Evolutionary conservation across 2,329 filamentous ascomycete species (phyloP).

Genomic region (Colletotrichum gloeosporioides): DNA sequence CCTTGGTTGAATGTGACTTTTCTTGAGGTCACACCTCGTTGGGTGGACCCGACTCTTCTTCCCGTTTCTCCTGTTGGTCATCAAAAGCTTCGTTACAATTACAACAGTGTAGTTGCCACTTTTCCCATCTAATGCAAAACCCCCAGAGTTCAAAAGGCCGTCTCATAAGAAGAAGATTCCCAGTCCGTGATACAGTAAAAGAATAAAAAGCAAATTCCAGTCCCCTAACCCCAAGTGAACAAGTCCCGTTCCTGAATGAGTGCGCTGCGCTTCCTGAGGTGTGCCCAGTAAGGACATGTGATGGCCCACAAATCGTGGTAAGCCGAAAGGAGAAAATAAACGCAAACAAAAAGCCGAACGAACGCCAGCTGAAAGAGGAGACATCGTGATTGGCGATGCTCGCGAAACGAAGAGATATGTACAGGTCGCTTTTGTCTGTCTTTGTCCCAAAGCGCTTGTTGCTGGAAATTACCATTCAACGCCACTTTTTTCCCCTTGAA

Average conservation of each 20-base stretch:
- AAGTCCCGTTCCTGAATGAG: conserved; percentile 5
- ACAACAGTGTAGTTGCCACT: conserved; percentile 24
- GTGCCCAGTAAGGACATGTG: conserved; percentile 1
- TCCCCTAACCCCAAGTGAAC: not conserved
- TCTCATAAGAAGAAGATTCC: not conserved
- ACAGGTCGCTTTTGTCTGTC: conserved; percentile 18
- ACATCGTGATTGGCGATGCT: not conserved
- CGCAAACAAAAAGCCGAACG: not conserved
- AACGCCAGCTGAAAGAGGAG: not conserved
- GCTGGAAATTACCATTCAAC: conserved; percentile 13
- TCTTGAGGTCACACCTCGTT: not conserved
- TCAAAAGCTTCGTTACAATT: conserved; percentile 23
- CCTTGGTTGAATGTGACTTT: not conserved
- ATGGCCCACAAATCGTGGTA: not conserved
- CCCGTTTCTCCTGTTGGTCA: not conserved
- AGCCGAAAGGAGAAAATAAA: not conserved
- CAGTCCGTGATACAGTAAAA: not conserved
- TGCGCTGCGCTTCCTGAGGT: conserved; percentile 1
- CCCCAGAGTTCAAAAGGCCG: not conserved
- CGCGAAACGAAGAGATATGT: conserved; percentile 4
- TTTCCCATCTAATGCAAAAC: conserved; percentile 20
- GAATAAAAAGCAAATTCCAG: not conserved
- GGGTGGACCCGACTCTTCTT: not conserved
- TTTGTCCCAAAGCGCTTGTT: conserved; percentile 16
- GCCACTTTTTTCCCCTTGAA: conserved; percentile 19